Evolutionary conservation across 2,329 filamentous ascomycete genomes (phyloP).

Genomic region (Lachnellula suecica): DNA sequence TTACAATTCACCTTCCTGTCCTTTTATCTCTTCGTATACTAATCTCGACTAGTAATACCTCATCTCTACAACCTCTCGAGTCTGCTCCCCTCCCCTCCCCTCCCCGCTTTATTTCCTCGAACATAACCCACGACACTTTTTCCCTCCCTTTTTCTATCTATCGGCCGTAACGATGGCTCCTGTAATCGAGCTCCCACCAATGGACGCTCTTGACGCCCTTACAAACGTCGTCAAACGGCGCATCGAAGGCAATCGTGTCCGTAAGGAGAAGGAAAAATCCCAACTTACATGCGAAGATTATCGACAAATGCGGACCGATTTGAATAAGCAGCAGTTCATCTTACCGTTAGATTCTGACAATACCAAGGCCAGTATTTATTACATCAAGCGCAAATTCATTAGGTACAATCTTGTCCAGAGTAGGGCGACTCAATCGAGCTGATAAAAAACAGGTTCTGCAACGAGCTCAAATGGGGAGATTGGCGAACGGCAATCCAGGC

Average conservation of each 20-base stretch:
- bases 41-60: too few relatives aligned
- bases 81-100: too few relatives aligned
- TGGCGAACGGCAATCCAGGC: constrained; percentile 17
- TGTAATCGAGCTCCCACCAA: constrained; percentile 7
- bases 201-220: constrained; percentile 9
- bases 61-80: too few relatives aligned
- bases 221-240: constrained; percentile 13
- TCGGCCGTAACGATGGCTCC: constrained; percentile 13
- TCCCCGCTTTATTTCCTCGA: background rate
- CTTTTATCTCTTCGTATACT: too few relatives aligned
- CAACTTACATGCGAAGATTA: constrained; percentile 14
- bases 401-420: constrained; percentile 18
- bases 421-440: constrained; percentile 2
- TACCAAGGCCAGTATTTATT: constrained; percentile 25
- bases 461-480: constrained; percentile 3
- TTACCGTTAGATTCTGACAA: constrained; percentile 15
- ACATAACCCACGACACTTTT: background rate
- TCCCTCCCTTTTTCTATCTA: background rate
- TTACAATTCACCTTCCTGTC: too few relatives aligned
- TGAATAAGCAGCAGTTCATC: constrained; percentile 20
- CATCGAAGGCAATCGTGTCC: constrained; percentile 4
- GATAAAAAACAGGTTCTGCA: constrained; percentile 8
- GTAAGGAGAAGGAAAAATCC: constrained; percentile 16
- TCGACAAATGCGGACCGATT: constrained; percentile 12
- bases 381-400: constrained; percentile 23